These are phyloP conservation scores for Cyathus olla DNA, from an alignment of 1,284 basidiomycete genomes.

Conservation along the genomic window DNA sequence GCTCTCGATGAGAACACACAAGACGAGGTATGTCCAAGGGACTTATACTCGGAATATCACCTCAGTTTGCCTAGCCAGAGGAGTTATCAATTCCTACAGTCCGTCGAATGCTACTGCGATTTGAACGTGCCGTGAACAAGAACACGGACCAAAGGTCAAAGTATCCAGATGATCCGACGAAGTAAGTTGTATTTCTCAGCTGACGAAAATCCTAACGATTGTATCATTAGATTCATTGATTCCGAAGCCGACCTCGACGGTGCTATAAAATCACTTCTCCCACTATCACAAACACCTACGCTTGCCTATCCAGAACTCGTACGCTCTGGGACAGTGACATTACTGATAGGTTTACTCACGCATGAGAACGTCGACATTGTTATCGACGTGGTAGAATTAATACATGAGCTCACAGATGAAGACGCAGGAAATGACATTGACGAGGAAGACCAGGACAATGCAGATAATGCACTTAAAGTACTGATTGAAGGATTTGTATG, in stretches of 20 bases:
- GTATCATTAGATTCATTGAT: conserved; percentile 90
- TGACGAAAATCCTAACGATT: conserved; percentile 1
- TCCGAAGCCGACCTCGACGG: conserved; percentile 96
- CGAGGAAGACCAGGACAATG: conserved; percentile 75
- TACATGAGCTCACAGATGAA: conserved; percentile 97
- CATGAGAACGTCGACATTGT: conserved; percentile 97
- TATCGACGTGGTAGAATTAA: conserved; percentile 89
- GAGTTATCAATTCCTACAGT: conserved; percentile 78
- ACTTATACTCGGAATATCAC: too few species aligned
- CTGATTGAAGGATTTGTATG: conserved; percentile 83
- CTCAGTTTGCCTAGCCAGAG: conserved; percentile 57
- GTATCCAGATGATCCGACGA: conserved; percentile 90
- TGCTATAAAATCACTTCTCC: conserved; percentile 87
- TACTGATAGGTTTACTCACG: conserved; percentile 86
- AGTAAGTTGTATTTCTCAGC: conserved; percentile 60
- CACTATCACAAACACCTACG: conserved; percentile 89
- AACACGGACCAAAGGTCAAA: conserved; percentile 97
- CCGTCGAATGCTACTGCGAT: conserved; percentile 80
- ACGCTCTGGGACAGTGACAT: conserved; percentile 75
- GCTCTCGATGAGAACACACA: conserved; percentile 71
- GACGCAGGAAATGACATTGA: conserved; percentile 88
- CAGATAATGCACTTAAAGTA: conserved; percentile 77
- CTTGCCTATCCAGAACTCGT: conserved; percentile 93
- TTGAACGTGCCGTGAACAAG: conserved; percentile 91
- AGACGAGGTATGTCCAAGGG: conserved; percentile 62